Percentiles rank a stretch among this genome's conserved stretches.
These are phyloP conservation scores for Zychaea mexicana DNA, from an alignment of 371 early-diverging fungal species.

Conservation along the genomic window DNA sequence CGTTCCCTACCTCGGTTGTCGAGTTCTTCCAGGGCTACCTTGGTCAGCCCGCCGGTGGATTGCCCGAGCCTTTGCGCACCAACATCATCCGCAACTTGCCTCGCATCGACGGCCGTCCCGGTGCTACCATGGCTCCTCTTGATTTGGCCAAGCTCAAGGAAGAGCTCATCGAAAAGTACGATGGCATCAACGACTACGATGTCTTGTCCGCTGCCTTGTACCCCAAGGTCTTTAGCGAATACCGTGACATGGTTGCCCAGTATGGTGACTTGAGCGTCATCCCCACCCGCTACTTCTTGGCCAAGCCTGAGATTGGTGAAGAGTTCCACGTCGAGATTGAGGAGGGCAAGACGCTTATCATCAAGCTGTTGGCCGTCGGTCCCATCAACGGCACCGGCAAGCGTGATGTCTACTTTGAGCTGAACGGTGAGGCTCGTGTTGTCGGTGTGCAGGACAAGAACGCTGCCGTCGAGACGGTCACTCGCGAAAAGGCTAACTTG, in stretches of 20 bases:
- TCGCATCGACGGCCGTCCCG: conserved; percentile 88
- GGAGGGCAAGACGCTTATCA: conserved; percentile 87
- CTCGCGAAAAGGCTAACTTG: conserved; percentile 80
- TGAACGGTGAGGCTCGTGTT: conserved; percentile 94
- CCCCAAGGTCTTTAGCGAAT: conserved; percentile 93
- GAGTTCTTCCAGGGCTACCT: conserved; percentile 96
- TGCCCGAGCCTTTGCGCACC: conserved; percentile 87
- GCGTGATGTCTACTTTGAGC: conserved; percentile 93
- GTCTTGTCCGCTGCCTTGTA: conserved; percentile 87
- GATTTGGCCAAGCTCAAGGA: conserved; percentile 76
- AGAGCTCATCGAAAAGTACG: conserved; percentile 76
- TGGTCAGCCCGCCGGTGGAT: conserved; percentile 93
- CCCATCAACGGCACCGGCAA: conserved; percentile 78
- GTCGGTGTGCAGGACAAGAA: conserved; percentile 70
- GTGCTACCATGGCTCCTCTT: conserved; percentile 76
- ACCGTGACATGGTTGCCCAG: conserved; percentile 65
- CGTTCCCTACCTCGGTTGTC: conserved; percentile 92
- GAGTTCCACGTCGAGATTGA: conserved; percentile 88
- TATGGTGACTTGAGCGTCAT: conserved; percentile 87
- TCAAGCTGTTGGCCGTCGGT: conserved; percentile 88
- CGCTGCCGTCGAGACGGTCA: conserved; percentile 63
- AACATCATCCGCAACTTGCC: conserved; percentile 79
- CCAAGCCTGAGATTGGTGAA: conserved; percentile 84
- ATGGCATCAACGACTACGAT: conserved; percentile 81
- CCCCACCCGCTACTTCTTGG: conserved; percentile 90